phyloP scores from a whole-genome alignment of 1,284 basidiomycete genomes.

The Cryptococcus jaspeensis region DNA sequence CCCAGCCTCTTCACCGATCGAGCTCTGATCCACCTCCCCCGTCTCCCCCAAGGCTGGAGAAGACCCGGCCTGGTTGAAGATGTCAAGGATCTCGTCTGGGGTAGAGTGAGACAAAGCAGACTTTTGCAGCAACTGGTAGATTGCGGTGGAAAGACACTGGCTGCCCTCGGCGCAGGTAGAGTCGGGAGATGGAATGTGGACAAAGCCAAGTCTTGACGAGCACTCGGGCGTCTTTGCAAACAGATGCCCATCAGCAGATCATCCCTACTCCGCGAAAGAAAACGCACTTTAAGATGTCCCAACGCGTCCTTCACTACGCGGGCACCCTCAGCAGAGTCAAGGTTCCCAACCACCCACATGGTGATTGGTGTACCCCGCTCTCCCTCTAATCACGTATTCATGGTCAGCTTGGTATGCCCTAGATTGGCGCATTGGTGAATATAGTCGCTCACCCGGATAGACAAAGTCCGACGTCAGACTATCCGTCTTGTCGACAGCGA shows the following conservation, averaged over 20 bases:
- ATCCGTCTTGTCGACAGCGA: constrained; percentile 21
- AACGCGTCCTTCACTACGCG: constrained; percentile 64
- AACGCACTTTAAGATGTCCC: constrained; percentile 59
- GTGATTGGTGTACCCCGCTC: constrained; percentile 50
- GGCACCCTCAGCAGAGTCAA: constrained; percentile 65
- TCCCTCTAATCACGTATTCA: neutral
- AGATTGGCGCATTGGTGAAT: constrained; percentile 43
- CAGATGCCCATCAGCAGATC: constrained; percentile 5
- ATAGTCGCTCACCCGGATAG: constrained; percentile 58
- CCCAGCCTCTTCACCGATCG: neutral
- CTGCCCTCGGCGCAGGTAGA: constrained; percentile 6
- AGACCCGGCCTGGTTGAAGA: no score
- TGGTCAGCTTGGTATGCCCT: neutral
- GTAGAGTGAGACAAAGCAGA: constrained; percentile 23
- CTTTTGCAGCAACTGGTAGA: constrained; percentile 40
- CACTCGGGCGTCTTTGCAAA: constrained; percentile 20
- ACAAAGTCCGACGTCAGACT: constrained; percentile 56
- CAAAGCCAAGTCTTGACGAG: constrained; percentile 49
- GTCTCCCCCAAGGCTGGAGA: neutral
- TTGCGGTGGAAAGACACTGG: constrained; percentile 38
- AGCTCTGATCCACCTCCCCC: no score
- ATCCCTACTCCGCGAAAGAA: neutral
- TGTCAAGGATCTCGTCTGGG: constrained; percentile 10
- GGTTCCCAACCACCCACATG: constrained; percentile 72
- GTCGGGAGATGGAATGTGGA: constrained; percentile 42